A percentile compares a stretch with the other conserved stretches of the same genome.
phyloP scores from a whole-genome alignment of 768 basidiomycete genomes.

The Mycena indigotica region DNA sequence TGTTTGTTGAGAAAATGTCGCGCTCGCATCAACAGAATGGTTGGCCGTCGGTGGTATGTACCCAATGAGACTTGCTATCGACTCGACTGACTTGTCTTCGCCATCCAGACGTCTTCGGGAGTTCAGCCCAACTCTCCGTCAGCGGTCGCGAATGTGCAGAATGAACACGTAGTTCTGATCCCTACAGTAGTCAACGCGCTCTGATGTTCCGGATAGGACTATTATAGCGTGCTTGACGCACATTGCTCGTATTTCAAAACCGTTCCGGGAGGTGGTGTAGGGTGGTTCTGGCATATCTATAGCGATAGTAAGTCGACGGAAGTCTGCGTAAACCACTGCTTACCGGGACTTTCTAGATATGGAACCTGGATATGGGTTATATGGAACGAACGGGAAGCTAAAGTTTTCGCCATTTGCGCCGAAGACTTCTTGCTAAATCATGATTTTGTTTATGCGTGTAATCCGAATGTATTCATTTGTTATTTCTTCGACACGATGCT shows the following conservation, averaged over 20 bases:
- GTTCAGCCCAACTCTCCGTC: slow-evolving; percentile 66
- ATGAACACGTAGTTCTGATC: slow-evolving; percentile 58
- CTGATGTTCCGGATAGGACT: slow-evolving; percentile 46
- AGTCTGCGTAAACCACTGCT: not conserved
- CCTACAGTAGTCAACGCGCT: not conserved
- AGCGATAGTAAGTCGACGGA: slow-evolving; percentile 53
- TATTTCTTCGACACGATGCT: slow-evolving; percentile 7
- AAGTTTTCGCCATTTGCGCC: slow-evolving; percentile 68
- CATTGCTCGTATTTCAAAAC: slow-evolving; percentile 66
- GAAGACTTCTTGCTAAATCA: slow-evolving; percentile 53
- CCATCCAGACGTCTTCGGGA: slow-evolving; percentile 46
- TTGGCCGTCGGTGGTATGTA: slow-evolving; percentile 60
- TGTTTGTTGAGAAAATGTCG: not conserved
- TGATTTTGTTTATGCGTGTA: not conserved
- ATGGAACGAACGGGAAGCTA: slow-evolving; percentile 44
- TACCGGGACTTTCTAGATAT: slow-evolving; percentile 8
- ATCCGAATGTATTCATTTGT: not conserved
- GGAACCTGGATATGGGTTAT: slow-evolving; percentile 74
- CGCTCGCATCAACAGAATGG: slow-evolving; percentile 55
- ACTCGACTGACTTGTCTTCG: no score
- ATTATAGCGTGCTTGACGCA: slow-evolving; percentile 62
- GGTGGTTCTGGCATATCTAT: slow-evolving; percentile 85
- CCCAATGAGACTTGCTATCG: no score
- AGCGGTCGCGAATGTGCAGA: slow-evolving; percentile 63
- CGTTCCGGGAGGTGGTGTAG: slow-evolving; percentile 62